Conservation (phyloP, 805 yeast genomes). For the Schwanniomyces occidentalis region DNA sequence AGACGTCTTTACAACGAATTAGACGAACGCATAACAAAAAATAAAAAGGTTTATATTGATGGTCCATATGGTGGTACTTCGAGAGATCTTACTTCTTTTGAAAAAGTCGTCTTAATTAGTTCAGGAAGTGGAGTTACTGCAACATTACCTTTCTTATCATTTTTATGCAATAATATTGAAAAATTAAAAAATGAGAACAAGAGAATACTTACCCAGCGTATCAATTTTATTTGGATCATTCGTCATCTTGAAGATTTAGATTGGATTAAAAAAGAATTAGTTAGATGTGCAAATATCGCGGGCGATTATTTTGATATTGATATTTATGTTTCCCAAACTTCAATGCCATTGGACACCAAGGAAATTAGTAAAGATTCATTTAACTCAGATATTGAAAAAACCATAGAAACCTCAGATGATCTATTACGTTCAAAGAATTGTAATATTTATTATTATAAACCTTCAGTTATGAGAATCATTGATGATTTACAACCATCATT, state of each 20-base stretch:
- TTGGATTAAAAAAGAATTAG: conserved; percentile 43
- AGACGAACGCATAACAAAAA: conserved; percentile 23
- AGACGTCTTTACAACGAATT: conserved; percentile 27
- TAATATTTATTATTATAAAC: conserved; percentile 21
- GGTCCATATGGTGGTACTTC: conserved; percentile 60
- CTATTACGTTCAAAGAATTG: conserved; percentile 1
- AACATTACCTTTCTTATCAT: conserved; percentile 43
- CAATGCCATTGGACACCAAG: background rate
- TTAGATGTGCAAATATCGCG: conserved; percentile 22
- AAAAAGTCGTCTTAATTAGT: conserved; percentile 40
- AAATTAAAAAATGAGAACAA: conserved; percentile 8
- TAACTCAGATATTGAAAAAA: conserved; percentile 7
- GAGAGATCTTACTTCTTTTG: conserved; percentile 47
- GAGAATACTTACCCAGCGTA: conserved; percentile 18
- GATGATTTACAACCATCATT: conserved; percentile 13
- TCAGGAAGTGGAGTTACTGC: conserved; percentile 58
- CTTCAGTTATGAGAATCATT: conserved; percentile 18
- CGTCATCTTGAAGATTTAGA: conserved; percentile 28
- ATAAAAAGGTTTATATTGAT: conserved; percentile 43
- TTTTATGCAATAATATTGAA: conserved; percentile 19
- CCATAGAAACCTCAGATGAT: conserved; percentile 4
- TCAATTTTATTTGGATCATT: conserved; percentile 49
- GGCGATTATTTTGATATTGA: conserved; percentile 27
- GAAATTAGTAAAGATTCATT: background rate
- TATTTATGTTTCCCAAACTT: conserved; percentile 19